Evolutionary conservation across 352 stramenopile genomes (phyloP).

Genomic region (Blastocystis sp.): DNA sequence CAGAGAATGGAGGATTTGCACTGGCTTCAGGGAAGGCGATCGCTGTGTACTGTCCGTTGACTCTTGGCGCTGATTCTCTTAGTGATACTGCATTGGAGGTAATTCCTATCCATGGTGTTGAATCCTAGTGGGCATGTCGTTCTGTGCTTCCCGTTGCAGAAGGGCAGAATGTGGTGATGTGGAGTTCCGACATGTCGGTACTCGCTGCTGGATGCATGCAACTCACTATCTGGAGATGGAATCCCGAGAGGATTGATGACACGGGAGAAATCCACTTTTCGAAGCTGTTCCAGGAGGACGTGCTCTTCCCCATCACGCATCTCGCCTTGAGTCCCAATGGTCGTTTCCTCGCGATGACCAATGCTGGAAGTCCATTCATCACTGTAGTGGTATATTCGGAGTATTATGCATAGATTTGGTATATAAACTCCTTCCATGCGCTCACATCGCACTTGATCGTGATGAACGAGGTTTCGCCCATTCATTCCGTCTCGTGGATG

Average conservation of each 20-base stretch:
- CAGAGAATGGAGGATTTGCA: conserved; percentile 18
- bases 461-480: background rate
- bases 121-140: conserved; percentile 63
- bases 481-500: conserved; percentile 1
- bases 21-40: background rate
- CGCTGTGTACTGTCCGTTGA: conserved; percentile 18
- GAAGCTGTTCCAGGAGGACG: background rate
- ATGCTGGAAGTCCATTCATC: conserved; percentile 1
- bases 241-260: background rate
- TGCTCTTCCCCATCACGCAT: background rate
- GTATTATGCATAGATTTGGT: background rate
- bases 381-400: background rate
- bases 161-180: background rate
- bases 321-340: background rate
- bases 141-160: background rate
- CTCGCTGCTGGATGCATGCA: background rate
- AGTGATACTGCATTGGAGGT: conserved; percentile 1
- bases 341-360: conserved; percentile 14
- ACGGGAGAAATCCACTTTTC: conserved; percentile 8
- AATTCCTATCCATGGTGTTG: background rate
- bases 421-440: background rate
- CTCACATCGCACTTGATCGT: background rate
- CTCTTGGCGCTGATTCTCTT: background rate
- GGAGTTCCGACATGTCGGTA: conserved; percentile 28
- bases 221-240: background rate